Evolutionary conservation across 495 filamentous ascomycete species (phyloP).

Genomic region (Podospora didyma): DNA sequence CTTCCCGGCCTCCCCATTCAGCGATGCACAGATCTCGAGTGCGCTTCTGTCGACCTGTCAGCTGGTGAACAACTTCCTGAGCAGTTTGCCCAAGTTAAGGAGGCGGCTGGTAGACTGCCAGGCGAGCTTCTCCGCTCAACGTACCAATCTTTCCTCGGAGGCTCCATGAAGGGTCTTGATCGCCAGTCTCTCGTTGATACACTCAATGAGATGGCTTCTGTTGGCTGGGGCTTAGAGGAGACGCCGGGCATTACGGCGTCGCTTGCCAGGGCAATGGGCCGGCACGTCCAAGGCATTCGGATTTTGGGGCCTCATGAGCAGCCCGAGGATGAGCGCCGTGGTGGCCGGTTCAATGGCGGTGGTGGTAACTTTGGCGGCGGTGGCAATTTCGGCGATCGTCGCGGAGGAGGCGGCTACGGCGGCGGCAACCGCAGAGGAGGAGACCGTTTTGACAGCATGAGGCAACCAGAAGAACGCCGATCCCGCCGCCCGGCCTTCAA

Average conservation of each 20-base stretch:
- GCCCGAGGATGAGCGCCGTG: not conserved
- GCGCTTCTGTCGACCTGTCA: conserved; percentile 48
- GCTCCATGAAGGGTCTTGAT: conserved; percentile 31
- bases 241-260: conserved; percentile 47
- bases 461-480: too few species aligned
- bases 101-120: conserved; percentile 29
- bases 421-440: not conserved
- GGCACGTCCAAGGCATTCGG: conserved; percentile 32
- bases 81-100: conserved; percentile 34
- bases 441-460: too few species aligned
- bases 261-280: conserved; percentile 45
- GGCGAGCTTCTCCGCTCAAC: conserved; percentile 25
- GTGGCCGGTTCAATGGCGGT: not conserved
- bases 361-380: not conserved
- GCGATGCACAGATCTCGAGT: conserved; percentile 40
- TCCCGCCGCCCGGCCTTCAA: not conserved
- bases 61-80: conserved; percentile 29
- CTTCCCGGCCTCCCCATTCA: conserved; percentile 65
- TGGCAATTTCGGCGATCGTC: not conserved
- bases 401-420: not conserved
- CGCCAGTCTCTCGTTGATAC: conserved; percentile 41
- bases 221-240: conserved; percentile 58
- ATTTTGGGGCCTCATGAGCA: conserved; percentile 22
- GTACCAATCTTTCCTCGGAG: conserved; percentile 50
- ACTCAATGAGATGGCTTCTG: conserved; percentile 58